Conservation (phyloP, 2,329 filamentous ascomycete genomes). For the Aspergillus sp. region DNA sequence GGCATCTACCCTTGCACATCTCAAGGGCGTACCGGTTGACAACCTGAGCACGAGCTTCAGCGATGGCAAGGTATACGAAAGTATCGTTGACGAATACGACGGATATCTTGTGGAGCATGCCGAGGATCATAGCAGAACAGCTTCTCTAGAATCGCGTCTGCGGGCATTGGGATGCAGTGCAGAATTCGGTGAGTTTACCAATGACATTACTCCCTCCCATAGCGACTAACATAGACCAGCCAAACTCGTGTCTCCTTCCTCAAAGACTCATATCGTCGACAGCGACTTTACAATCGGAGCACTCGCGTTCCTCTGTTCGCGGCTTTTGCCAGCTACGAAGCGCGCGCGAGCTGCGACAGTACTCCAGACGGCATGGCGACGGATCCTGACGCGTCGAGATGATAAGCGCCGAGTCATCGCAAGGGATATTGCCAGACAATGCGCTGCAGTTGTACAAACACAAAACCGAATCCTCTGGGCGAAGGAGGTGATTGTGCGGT, state of each 20-base stretch:
- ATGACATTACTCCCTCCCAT: neutral
- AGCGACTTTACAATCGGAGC: slow-evolving; percentile 58
- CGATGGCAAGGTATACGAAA: slow-evolving; percentile 55
- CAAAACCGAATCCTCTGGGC: slow-evolving; percentile 46
- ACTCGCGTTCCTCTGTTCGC: slow-evolving; percentile 61
- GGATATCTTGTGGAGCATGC: slow-evolving; percentile 36
- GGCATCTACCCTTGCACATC: slow-evolving; percentile 54
- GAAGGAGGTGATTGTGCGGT: slow-evolving; percentile 34
- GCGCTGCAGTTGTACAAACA: slow-evolving; percentile 49
- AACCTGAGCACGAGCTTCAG: slow-evolving; percentile 63
- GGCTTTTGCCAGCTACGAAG: slow-evolving; percentile 55
- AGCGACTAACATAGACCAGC: slow-evolving; percentile 37
- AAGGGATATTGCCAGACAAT: slow-evolving; percentile 38
- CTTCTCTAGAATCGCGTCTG: slow-evolving; percentile 36
- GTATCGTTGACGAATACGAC: slow-evolving; percentile 61
- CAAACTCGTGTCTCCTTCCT: slow-evolving; percentile 42
- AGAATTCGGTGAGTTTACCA: slow-evolving; percentile 42
- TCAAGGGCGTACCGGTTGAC: slow-evolving; percentile 48
- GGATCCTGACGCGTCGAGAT: slow-evolving; percentile 21
- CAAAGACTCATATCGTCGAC: slow-evolving; percentile 50
- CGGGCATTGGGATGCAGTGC: slow-evolving; percentile 44
- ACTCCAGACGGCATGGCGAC: slow-evolving; percentile 57
- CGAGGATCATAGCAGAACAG: neutral
- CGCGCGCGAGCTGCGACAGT: slow-evolving; percentile 53
- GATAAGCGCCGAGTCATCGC: slow-evolving; percentile 24